Evolutionary conservation across 1,139 yeast genomes (phyloP).

Genomic region (Saccharomyces pastorianus): DNA sequence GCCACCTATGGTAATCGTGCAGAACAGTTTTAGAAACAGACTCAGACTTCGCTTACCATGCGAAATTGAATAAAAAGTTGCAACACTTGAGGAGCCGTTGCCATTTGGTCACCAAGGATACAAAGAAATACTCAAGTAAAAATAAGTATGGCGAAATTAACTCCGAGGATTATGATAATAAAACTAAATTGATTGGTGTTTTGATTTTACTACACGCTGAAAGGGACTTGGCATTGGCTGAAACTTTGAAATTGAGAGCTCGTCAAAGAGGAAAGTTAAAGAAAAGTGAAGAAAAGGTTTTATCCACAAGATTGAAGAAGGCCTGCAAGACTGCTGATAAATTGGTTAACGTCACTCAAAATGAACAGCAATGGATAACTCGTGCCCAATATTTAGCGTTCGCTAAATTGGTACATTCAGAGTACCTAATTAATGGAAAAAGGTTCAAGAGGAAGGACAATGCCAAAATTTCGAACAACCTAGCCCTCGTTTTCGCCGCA

Average conservation of each 20-base stretch:
- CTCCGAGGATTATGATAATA: conserved; percentile 23
- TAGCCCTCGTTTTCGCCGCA: conserved; percentile 23
- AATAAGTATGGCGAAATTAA: conserved; percentile 21
- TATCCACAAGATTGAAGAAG: conserved; percentile 61
- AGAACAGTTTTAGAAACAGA: conserved; percentile 28
- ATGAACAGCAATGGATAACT: conserved; percentile 32
- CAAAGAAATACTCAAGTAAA: conserved; percentile 24
- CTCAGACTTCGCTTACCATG: conserved; percentile 25
- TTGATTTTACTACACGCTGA: conserved; percentile 26
- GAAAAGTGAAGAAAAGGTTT: conserved; percentile 38
- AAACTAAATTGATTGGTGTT: conserved; percentile 26
- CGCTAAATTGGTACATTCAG: conserved; percentile 53
- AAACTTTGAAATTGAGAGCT: conserved; percentile 25
- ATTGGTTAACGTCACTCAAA: conserved; percentile 38
- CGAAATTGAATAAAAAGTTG: conserved; percentile 27
- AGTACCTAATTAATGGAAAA: conserved; percentile 34
- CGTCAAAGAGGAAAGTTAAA: conserved; percentile 27
- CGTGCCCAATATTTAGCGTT: conserved; percentile 55
- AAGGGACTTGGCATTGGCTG: conserved; percentile 28
- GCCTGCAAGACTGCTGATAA: conserved; percentile 42
- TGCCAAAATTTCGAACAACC: conserved; percentile 16
- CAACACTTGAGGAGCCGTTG: conserved; percentile 28
- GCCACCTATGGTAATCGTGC: conserved; percentile 29
- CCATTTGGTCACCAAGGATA: conserved; percentile 25
- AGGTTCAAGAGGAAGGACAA: conserved; percentile 44